Evolutionary conservation across 768 basidiomycete species (phyloP).

Genomic region (Lyophyllum atratum): DNA sequence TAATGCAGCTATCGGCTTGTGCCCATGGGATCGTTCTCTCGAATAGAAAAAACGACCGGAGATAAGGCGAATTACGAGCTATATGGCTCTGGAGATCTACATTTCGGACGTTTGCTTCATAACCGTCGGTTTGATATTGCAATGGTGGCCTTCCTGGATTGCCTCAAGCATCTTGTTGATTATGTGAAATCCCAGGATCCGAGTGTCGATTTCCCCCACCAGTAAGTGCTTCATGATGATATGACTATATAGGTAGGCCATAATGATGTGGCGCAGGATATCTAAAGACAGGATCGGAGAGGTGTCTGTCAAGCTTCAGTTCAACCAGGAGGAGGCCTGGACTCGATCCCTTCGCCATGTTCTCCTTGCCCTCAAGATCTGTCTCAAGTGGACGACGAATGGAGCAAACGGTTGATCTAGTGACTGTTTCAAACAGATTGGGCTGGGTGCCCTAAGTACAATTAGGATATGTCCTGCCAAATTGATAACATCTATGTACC

Average conservation of each 20-base stretch:
- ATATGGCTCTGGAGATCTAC: constrained; percentile 92
- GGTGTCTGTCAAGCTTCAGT: constrained; percentile 90
- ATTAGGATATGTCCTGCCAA: no score
- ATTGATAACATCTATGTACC: neutral
- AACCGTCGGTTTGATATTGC: constrained; percentile 95
- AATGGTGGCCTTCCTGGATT: constrained; percentile 96
- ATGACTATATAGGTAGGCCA: constrained; percentile 1
- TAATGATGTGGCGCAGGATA: constrained; percentile 53
- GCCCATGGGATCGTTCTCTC: constrained; percentile 94
- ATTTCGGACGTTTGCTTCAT: constrained; percentile 85
- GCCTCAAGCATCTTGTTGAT: constrained; percentile 89
- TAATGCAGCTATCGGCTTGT: constrained; percentile 77
- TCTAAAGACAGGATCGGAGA: constrained; percentile 95
- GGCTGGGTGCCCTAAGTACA: no score
- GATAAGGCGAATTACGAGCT: constrained; percentile 89
- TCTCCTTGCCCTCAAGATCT: constrained; percentile 83
- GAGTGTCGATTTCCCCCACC: constrained; percentile 79
- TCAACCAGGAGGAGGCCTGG: constrained; percentile 95
- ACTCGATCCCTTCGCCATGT: constrained; percentile 92
- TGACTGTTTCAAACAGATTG: neutral
- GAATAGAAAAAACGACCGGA: constrained; percentile 80
- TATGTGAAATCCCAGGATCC: constrained; percentile 76
- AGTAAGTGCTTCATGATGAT: constrained; percentile 53
- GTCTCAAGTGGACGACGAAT: constrained; percentile 85
- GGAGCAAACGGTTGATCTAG: constrained; percentile 60